Percentiles rank a stretch among this genome's conserved stretches.
Evolutionary conservation across 352 stramenopile species (phyloP).

Genomic region (Globisporangium iwayamae): DNA sequence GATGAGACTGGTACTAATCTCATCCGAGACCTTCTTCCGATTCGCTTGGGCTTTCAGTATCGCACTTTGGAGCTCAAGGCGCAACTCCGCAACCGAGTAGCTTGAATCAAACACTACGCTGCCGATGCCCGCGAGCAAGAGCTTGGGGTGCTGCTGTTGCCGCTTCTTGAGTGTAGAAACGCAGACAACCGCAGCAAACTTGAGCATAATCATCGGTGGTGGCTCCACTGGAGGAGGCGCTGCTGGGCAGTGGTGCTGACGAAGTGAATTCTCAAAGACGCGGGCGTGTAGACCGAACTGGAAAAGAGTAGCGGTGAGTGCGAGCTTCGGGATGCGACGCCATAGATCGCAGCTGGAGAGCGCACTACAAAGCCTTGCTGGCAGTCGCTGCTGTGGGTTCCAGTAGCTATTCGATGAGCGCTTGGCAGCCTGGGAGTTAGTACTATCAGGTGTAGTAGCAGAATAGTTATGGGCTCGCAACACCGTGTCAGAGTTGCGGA

Average conservation of each 20-base stretch:
- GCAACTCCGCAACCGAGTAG: constrained; percentile 2
- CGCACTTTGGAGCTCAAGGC: not conserved
- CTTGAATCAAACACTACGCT: not conserved
- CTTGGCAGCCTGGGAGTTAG: not conserved
- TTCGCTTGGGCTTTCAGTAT: constrained; percentile 1
- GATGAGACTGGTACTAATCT: not conserved
- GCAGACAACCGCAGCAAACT: constrained; percentile 18
- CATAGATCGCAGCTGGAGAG: not conserved
- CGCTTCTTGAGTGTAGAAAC: not conserved
- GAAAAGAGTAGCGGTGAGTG: constrained; percentile 23
- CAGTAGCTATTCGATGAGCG: constrained; percentile 4
- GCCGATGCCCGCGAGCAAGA: constrained; percentile 16
- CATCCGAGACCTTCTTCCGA: not conserved
- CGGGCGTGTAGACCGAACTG: constrained; percentile 25
- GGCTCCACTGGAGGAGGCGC: not conserved
- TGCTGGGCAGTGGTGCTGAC: not conserved
- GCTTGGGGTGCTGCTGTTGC: not conserved
- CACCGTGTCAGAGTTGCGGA: not conserved
- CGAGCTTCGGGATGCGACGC: constrained; percentile 8
- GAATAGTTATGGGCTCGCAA: too few species aligned
- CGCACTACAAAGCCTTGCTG: not conserved
- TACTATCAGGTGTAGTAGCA: too few species aligned
- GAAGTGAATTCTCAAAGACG: constrained; percentile 22
- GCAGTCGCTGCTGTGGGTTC: constrained; percentile 2
- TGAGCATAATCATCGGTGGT: constrained; percentile 24